Conservation (phyloP, 495 filamentous ascomycete species). For the Lasiosphaeria ovina region DNA sequence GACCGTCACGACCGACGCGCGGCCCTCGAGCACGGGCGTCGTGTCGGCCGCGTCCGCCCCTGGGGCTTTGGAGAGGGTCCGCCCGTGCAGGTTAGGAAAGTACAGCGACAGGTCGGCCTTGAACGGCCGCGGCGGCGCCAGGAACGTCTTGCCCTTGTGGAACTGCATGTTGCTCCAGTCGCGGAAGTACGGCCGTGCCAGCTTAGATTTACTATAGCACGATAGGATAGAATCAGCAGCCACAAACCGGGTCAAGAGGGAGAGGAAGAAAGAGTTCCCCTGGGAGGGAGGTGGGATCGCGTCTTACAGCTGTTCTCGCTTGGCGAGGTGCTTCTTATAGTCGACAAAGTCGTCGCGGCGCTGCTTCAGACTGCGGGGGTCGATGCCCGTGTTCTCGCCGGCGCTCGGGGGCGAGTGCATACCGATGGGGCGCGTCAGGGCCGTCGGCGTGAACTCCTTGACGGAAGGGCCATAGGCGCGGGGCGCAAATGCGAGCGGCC, state of each 20-base stretch:
- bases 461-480: constrained; percentile 55
- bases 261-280: too few species aligned
- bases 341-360: constrained; percentile 78
- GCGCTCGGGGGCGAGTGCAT: constrained; percentile 64
- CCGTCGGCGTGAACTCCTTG: constrained; percentile 61
- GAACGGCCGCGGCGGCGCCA: constrained; percentile 75
- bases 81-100: constrained; percentile 88
- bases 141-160: constrained; percentile 84
- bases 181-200: constrained; percentile 84
- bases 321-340: constrained; percentile 75
- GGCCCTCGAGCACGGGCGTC: constrained; percentile 65
- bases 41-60: constrained; percentile 54
- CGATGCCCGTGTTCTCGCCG: constrained; percentile 79
- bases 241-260: background rate
- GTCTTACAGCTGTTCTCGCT: constrained; percentile 67
- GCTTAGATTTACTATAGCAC: constrained; percentile 48
- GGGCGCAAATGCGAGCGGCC: constrained; percentile 50
- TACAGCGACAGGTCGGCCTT: constrained; percentile 71
- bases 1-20: constrained; percentile 72
- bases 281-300: background rate
- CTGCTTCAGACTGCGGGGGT: constrained; percentile 62
- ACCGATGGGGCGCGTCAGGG: constrained; percentile 78
- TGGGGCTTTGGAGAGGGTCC: constrained; percentile 59
- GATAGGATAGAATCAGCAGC: background rate
- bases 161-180: constrained; percentile 83